Percentiles rank a stretch among this genome's conserved stretches.
Conservation (phyloP, 1,139 yeast genomes). For the Blastobotrys petasosporus region DNA sequence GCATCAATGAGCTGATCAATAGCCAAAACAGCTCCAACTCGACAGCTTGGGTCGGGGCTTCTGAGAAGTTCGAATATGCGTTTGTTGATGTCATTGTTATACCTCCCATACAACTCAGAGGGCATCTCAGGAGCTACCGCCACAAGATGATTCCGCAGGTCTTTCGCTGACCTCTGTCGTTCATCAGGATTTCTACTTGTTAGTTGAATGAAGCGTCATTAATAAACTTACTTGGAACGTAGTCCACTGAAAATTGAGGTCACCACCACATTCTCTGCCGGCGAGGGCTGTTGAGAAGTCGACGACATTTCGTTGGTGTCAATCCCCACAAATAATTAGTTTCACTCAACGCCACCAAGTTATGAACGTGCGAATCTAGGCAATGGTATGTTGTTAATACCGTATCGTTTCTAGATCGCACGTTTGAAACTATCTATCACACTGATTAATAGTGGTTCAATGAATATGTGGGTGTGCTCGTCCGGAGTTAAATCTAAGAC, state of each 20-base stretch:
- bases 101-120: conserved; percentile 71
- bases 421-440: not conserved
- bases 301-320: conserved; percentile 7
- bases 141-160: conserved; percentile 59
- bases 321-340: not conserved
- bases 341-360: too few relatives aligned
- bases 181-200: conserved; percentile 28
- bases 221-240: conserved; percentile 10
- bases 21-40: conserved; percentile 87
- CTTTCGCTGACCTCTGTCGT: conserved; percentile 45
- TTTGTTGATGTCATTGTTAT: conserved; percentile 81
- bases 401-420: too few relatives aligned
- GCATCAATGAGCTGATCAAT: conserved; percentile 80
- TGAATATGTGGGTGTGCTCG: too few relatives aligned
- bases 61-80: conserved; percentile 81
- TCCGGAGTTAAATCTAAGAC: too few relatives aligned
- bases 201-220: not conserved
- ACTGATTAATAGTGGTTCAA: not conserved
- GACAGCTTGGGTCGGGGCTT: conserved; percentile 62
- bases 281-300: conserved; percentile 4
- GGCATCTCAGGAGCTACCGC: conserved; percentile 70
- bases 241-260: conserved; percentile 14
- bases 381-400: too few relatives aligned
- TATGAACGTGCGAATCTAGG: too few relatives aligned
- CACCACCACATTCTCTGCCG: conserved; percentile 10